Base-by-base conservation (phyloP, 116 monocot species). In the Iris pallida region DNA sequence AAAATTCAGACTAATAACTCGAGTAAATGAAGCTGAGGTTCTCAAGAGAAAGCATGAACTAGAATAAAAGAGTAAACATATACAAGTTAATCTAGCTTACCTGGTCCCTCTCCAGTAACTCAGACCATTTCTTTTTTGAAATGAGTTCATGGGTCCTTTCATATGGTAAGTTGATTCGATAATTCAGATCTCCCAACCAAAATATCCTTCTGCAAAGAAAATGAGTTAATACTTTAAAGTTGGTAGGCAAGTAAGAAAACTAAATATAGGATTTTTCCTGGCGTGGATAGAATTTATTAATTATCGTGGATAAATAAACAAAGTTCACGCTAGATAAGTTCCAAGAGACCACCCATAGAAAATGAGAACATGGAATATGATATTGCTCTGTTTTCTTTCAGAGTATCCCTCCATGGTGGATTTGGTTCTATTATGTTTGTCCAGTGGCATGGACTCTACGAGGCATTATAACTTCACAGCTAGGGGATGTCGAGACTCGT, bases 101-200 rank as follows among this genome's bases (percentile, higher is more conserved):
- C 79, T 97, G 96, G 78, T 97, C 96, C 48, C 49, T 68, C 74
- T 87, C 85, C 75, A 69, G 65, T 66, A 97, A 67, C 62, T 75
- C 79, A 68, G 85, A 71, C 85, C 89, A 97, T 7, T 89, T 77
- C 55, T 76, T 78, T 47, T 61, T 81, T 47, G 79, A 76, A 41
- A 97, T 78, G 10, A 89, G 87, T 52, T 92, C 61, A 45, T 75
- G 78, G 41, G 90, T 77, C 66, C 61, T 82, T 58, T 87, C 92
- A 73, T 83, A 80, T 16, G 89, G 61, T 61, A 90, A 85, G 56
- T 90, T 89, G 65, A 97, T 79, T 14, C 96, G 89, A 6, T 96
- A 92, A 75, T 96, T 96, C 46, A 96, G 72, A 79, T 96, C 95
- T 48, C 92, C 96, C 6, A 97, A 71, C 96, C 92, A 97, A 41